Conservation (phyloP, 108 stramenopile species). For the Cyclotella choctawhatcheeana region DNA sequence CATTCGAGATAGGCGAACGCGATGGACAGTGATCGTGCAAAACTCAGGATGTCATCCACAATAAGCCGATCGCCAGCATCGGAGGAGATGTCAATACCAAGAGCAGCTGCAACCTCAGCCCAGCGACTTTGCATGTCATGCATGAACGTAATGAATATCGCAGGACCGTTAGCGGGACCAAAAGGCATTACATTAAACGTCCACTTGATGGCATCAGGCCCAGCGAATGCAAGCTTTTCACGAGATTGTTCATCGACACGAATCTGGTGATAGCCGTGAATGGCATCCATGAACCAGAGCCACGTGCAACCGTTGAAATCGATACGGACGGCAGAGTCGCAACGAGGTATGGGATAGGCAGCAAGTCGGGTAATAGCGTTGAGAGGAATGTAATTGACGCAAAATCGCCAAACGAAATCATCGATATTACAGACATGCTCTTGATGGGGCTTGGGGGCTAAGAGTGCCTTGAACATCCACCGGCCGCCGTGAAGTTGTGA, state of each 20-base stretch:
- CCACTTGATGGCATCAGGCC: slow-evolving; percentile 15
- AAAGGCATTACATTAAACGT: slow-evolving; percentile 12
- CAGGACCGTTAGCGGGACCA: slow-evolving; percentile 17
- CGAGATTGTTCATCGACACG: not conserved
- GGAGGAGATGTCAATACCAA: not conserved
- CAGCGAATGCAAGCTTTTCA: slow-evolving; percentile 13
- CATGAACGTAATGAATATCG: slow-evolving; percentile 14
- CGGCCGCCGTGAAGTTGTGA: not conserved
- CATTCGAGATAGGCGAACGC: slow-evolving; percentile 2
- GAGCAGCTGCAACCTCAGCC: not conserved
- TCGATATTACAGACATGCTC: slow-evolving; percentile 4
- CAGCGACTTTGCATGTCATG: slow-evolving; percentile 11
- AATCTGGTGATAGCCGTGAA: slow-evolving; percentile 12
- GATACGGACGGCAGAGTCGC: slow-evolving; percentile 6
- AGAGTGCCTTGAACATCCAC: slow-evolving; percentile 11
- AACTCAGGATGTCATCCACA: slow-evolving; percentile 14
- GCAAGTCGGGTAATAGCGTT: slow-evolving; percentile 1
- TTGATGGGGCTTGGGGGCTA: slow-evolving; percentile 16
- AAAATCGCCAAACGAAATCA: slow-evolving; percentile 14
- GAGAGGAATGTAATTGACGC: slow-evolving; percentile 16
- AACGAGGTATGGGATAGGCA: slow-evolving; percentile 21
- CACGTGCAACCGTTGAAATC: not conserved
- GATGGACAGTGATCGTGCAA: not conserved
- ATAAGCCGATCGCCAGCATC: not conserved
- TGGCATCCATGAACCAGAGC: slow-evolving; percentile 13